A percentile compares a stretch with the other conserved stretches of the same genome.
phyloP scores from a whole-genome alignment of 2,329 filamentous ascomycete species.

The Davidsoniella neocaledoniae region DNA sequence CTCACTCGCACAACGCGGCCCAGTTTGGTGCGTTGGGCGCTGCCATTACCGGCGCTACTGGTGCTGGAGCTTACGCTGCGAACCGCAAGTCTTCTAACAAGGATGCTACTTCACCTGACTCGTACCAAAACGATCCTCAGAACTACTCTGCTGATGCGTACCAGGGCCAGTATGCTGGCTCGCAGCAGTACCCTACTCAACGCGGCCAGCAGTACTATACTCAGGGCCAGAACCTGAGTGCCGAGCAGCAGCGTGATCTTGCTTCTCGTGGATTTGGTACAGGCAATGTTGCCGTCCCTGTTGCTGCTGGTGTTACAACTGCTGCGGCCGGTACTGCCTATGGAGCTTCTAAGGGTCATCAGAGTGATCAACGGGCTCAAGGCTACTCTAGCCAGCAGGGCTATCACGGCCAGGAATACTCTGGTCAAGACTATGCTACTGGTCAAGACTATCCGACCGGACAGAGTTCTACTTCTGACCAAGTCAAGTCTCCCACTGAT shows the following conservation, averaged over 20 bases:
- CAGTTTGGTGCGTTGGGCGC: background rate
- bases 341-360: background rate
- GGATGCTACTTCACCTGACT: background rate
- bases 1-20: background rate
- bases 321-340: background rate
- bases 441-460: background rate
- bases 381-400: background rate
- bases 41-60: conserved; percentile 1
- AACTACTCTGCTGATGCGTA: background rate
- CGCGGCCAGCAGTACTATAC: background rate
- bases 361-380: background rate
- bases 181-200: conserved; percentile 1
- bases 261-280: conserved; percentile 2
- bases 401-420: background rate
- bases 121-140: too few species aligned
- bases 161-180: background rate
- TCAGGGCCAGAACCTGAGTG: background rate
- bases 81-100: conserved; percentile 1
- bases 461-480: background rate
- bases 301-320: background rate
- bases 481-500: background rate
- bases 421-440: too few species aligned
- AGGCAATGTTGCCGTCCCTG: background rate
- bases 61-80: conserved; percentile 3
- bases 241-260: conserved; percentile 1